Conservation (phyloP, 2,329 filamentous ascomycete genomes). For the Ophiostoma novo-ulmi region DNA sequence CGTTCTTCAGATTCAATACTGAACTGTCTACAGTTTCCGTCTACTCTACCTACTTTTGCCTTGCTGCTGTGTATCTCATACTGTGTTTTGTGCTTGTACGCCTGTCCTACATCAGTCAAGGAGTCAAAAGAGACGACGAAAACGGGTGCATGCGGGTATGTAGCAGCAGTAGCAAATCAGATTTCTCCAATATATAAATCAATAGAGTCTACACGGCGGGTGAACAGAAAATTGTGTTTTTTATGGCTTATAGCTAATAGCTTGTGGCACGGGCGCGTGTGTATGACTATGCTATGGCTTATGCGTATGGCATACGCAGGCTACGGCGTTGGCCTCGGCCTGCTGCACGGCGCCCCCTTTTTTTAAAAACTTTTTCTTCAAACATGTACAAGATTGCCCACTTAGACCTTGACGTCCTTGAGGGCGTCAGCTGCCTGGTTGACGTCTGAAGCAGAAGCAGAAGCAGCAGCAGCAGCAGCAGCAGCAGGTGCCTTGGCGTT, state of each 20-base stretch:
- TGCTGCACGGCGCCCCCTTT: slow-evolving; percentile 14
- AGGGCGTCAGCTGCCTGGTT: slow-evolving; percentile 31
- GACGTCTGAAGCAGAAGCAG: slow-evolving; percentile 27
- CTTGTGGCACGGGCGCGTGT: no score
- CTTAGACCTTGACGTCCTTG: slow-evolving; percentile 31
- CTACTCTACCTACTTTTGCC: background rate
- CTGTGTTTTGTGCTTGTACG: slow-evolving; percentile 5
- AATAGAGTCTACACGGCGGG: background rate
- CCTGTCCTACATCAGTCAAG: slow-evolving; percentile 3
- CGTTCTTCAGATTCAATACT: no score
- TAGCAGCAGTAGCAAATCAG: background rate
- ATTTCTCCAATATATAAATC: background rate
- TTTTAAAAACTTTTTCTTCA: background rate
- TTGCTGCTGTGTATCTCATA: background rate
- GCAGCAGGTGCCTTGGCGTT: slow-evolving; percentile 29
- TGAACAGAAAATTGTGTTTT: background rate
- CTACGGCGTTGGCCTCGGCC: slow-evolving; percentile 14
- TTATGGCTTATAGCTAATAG: background rate
- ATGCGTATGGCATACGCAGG: background rate
- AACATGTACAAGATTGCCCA: background rate
- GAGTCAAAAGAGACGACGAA: slow-evolving; percentile 7
- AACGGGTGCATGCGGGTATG: background rate
- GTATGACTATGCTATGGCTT: background rate
- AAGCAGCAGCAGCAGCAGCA: slow-evolving; percentile 27
- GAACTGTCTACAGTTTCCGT: background rate